phyloP scores from a whole-genome alignment of 176 grass and related monocot species.

The Carex cristatella region DNA sequence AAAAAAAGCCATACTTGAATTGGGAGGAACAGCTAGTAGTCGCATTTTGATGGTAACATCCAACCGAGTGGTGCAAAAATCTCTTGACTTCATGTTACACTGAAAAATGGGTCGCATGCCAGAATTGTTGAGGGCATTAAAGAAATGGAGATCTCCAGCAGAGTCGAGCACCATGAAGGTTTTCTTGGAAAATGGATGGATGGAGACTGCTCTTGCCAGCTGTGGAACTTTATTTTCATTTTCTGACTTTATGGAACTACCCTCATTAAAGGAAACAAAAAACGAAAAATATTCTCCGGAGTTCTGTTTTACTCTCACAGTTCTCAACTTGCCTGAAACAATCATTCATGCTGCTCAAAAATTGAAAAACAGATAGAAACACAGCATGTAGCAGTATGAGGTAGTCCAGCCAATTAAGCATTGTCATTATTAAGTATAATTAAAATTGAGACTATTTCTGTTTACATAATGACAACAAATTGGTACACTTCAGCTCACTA shows the following conservation, averaged over 20 bases:
- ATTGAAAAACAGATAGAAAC: background rate
- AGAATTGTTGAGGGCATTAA: slow-evolving; percentile 32
- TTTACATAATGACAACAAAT: background rate
- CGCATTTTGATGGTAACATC: slow-evolving; percentile 73
- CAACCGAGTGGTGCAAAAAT: slow-evolving; percentile 29
- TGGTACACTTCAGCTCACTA: background rate
- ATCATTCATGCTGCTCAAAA: slow-evolving; percentile 23
- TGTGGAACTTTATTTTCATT: slow-evolving; percentile 27
- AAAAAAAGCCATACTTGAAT: slow-evolving; percentile 57
- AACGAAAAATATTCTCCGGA: slow-evolving; percentile 59
- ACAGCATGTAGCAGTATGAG: background rate
- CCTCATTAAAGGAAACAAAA: slow-evolving; percentile 35
- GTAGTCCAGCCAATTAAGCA: background rate
- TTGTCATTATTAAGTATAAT: background rate
- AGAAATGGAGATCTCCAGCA: slow-evolving; percentile 60
- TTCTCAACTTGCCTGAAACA: slow-evolving; percentile 79
- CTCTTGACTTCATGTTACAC: slow-evolving; percentile 31
- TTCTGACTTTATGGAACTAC: slow-evolving; percentile 25
- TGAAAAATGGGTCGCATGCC: slow-evolving; percentile 24
- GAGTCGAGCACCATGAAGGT: slow-evolving; percentile 77
- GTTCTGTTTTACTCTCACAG: slow-evolving; percentile 65
- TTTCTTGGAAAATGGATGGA: slow-evolving; percentile 63
- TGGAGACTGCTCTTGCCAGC: slow-evolving; percentile 49
- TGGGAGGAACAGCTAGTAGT: slow-evolving; percentile 61
- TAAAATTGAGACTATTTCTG: background rate